Percentiles rank a stretch among this genome's conserved stretches.
phyloP scores from a whole-genome alignment of 176 grass and related monocot species.

The Ananas comosus region DNA sequence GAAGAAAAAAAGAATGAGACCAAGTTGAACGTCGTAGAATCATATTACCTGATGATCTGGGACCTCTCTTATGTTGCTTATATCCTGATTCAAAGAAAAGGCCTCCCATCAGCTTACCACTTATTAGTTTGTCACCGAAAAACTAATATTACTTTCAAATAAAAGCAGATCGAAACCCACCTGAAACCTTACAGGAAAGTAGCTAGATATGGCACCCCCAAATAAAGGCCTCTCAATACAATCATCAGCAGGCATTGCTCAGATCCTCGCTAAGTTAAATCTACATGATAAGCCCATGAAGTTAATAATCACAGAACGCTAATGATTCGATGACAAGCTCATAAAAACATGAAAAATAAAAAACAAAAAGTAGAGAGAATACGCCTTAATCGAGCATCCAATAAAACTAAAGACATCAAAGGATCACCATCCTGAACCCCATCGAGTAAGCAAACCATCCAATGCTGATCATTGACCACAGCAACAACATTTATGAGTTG shows the following conservation, averaged over 20 bases:
- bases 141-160: background rate
- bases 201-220: constrained; percentile 68
- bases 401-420: too few species aligned
- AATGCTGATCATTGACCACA: too few species aligned
- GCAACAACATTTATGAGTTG: too few species aligned
- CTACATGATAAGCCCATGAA: too few species aligned
- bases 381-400: too few species aligned
- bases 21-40: background rate
- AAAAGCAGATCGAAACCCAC: constrained; percentile 8
- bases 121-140: background rate
- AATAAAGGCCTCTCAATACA: constrained; percentile 44
- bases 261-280: too few species aligned
- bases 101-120: background rate
- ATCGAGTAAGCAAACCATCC: too few species aligned
- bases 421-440: too few species aligned
- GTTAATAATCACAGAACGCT: too few species aligned
- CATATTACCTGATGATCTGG: constrained; percentile 72
- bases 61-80: constrained; percentile 68
- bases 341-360: too few species aligned
- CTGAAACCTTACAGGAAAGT: constrained; percentile 67
- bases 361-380: too few species aligned
- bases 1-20: background rate
- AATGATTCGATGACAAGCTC: too few species aligned
- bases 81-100: constrained; percentile 42
- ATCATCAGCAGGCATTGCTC: constrained; percentile 50